A percentile compares a stretch with the other conserved stretches of the same genome.
phyloP scores from a whole-genome alignment of 306 rosid species.

The Cucurbita ficifolia region DNA sequence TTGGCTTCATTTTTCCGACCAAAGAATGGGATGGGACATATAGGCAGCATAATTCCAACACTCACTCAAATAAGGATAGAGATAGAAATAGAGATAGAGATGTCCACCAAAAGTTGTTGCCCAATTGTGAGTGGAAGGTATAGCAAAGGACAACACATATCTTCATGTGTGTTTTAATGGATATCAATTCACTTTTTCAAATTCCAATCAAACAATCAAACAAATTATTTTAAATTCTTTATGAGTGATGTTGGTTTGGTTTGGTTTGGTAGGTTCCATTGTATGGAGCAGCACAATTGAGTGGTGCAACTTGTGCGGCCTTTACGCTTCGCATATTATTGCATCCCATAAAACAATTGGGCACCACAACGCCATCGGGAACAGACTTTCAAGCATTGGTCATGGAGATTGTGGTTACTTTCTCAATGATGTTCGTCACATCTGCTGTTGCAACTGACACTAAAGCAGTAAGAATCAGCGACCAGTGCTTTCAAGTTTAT shows the following conservation, averaged over 20 bases:
- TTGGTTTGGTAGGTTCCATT: constrained; percentile 47
- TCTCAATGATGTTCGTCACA: constrained; percentile 61
- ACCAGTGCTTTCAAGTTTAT: no score
- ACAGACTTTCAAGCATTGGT: constrained; percentile 39
- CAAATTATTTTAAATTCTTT: background rate
- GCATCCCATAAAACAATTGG: constrained; percentile 34
- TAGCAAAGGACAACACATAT: background rate
- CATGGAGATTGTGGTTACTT: constrained; percentile 53
- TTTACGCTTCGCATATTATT: constrained; percentile 34
- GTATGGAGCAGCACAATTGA: constrained; percentile 53
- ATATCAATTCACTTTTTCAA: background rate
- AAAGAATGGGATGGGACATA: constrained; percentile 1
- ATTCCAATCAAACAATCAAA: background rate
- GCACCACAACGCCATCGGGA: constrained; percentile 58
- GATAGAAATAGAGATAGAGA: background rate
- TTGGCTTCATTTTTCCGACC: background rate
- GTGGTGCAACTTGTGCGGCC: constrained; percentile 60
- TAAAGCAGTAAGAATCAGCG: constrained; percentile 36
- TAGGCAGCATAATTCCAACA: constrained; percentile 4
- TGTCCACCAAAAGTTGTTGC: background rate
- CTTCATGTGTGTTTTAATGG: background rate
- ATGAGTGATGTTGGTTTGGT: background rate
- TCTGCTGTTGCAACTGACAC: constrained; percentile 62
- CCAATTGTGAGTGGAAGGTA: background rate
- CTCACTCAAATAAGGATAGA: background rate